A percentile compares a stretch with the other conserved stretches of the same genome.
phyloP scores from a whole-genome alignment of 208 protist genomes.

The Leptomonas pyrrhocoris region DNA sequence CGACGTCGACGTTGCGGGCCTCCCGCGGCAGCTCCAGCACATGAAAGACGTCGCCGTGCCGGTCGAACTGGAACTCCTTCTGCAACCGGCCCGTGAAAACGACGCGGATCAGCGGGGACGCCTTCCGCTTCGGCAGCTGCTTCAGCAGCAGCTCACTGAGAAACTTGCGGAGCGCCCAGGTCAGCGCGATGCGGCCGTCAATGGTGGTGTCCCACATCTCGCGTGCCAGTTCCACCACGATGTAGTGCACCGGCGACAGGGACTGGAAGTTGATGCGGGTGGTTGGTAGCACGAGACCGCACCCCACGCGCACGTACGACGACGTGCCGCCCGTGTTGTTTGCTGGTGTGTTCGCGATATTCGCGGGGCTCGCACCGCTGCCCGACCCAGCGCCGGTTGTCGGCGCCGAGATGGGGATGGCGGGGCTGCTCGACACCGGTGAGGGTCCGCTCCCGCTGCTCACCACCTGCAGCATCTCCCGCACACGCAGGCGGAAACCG shows the following conservation, averaged over 20 bases:
- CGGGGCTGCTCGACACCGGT: slow-evolving; percentile 16
- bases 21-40: slow-evolving; percentile 67
- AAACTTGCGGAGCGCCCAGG: slow-evolving; percentile 81
- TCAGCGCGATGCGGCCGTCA: slow-evolving; percentile 73
- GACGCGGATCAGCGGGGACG: slow-evolving; percentile 68
- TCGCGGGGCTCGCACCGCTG: neutral
- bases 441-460: neutral
- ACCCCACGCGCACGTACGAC: slow-evolving; percentile 49
- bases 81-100: slow-evolving; percentile 72
- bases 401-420: slow-evolving; percentile 17
- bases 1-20: slow-evolving; percentile 44
- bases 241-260: slow-evolving; percentile 75
- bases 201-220: slow-evolving; percentile 88
- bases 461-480: slow-evolving; percentile 63
- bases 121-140: slow-evolving; percentile 71
- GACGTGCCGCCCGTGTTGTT: neutral
- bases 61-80: slow-evolving; percentile 49
- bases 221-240: slow-evolving; percentile 73
- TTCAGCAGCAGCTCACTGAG: slow-evolving; percentile 68
- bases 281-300: slow-evolving; percentile 65
- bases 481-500: slow-evolving; percentile 69
- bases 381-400: neutral
- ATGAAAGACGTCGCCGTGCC: slow-evolving; percentile 70
- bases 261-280: slow-evolving; percentile 84
- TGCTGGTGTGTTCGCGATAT: neutral